A percentile compares a stretch with the other conserved stretches of the same genome.
These are phyloP conservation scores for Lanmaoa pseudosensibilis DNA, from an alignment of 768 basidiomycete species.

Conservation along the genomic window DNA sequence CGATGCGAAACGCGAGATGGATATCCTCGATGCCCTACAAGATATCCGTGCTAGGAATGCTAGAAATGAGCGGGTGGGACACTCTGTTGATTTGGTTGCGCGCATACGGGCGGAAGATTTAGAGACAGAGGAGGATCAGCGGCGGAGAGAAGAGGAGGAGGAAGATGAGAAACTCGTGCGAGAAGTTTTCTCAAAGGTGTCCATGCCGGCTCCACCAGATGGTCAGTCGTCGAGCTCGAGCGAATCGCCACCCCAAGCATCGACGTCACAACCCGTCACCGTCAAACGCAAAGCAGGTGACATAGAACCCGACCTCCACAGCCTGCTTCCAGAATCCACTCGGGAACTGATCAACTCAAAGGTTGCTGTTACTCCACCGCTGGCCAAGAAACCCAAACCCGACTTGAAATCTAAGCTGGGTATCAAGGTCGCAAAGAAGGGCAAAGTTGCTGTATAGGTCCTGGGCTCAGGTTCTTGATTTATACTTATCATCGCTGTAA, in stretches of 20 bases:
- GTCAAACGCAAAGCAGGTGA: slow-evolving; percentile 85
- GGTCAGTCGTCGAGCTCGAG: slow-evolving; percentile 26
- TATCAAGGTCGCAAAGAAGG: slow-evolving; percentile 69
- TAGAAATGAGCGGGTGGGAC: slow-evolving; percentile 82
- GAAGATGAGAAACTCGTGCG: slow-evolving; percentile 92
- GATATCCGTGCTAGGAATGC: slow-evolving; percentile 87
- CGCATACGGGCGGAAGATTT: slow-evolving; percentile 65
- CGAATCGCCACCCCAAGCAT: slow-evolving; percentile 20
- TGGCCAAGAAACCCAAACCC: slow-evolving; percentile 62
- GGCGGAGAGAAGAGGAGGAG: slow-evolving; percentile 71
- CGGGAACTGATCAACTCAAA: slow-evolving; percentile 58
- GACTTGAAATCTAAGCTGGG: slow-evolving; percentile 65
- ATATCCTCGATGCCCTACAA: slow-evolving; percentile 92
- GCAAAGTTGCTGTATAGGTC: slow-evolving; percentile 30
- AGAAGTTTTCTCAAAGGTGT: slow-evolving; percentile 80
- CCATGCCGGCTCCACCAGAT: slow-evolving; percentile 33
- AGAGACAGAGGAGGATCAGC: slow-evolving; percentile 75
- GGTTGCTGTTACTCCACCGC: slow-evolving; percentile 38
- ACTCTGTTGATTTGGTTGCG: slow-evolving; percentile 66
- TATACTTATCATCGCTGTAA: slow-evolving; percentile 17
- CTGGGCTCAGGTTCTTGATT: slow-evolving; percentile 9
- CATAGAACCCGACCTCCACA: slow-evolving; percentile 69
- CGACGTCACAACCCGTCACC: slow-evolving; percentile 47
- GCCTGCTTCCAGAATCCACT: slow-evolving; percentile 65
- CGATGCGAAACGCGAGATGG: slow-evolving; percentile 97